phyloP scores from a whole-genome alignment of 108 stramenopile species.

The Nitzschia palea region DNA sequence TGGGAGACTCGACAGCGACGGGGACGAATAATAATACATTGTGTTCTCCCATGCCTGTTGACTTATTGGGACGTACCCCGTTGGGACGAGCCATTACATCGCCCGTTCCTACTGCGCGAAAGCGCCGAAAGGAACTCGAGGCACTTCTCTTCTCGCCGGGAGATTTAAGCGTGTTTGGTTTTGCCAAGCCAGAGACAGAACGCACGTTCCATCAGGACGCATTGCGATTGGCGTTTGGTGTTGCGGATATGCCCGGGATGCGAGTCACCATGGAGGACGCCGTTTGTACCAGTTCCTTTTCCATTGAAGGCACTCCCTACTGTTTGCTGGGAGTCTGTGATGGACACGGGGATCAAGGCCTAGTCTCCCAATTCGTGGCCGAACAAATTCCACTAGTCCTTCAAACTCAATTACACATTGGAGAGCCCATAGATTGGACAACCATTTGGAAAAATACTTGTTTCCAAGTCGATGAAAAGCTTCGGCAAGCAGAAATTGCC shows the following conservation, averaged over 20 bases:
- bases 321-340: slow-evolving; percentile 89
- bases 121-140: slow-evolving; percentile 43
- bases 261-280: slow-evolving; percentile 92
- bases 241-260: slow-evolving; percentile 79
- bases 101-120: slow-evolving; percentile 45
- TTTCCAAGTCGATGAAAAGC: slow-evolving; percentile 49
- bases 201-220: slow-evolving; percentile 9
- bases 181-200: slow-evolving; percentile 40
- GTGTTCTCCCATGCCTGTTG: slow-evolving; percentile 42
- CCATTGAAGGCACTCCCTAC: slow-evolving; percentile 6
- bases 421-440: slow-evolving; percentile 19
- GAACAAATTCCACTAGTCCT: slow-evolving; percentile 36
- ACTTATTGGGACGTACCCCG: slow-evolving; percentile 67
- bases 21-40: neutral
- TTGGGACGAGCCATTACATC: slow-evolving; percentile 62
- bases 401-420: slow-evolving; percentile 11
- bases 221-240: slow-evolving; percentile 52
- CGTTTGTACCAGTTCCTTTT: slow-evolving; percentile 34
- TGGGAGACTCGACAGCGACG: slow-evolving; percentile 10
- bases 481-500: slow-evolving; percentile 30
- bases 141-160: slow-evolving; percentile 52
- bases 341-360: slow-evolving; percentile 85
- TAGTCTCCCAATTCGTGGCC: slow-evolving; percentile 56
- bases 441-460: slow-evolving; percentile 32
- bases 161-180: slow-evolving; percentile 63